phyloP scores from a whole-genome alignment of 306 rosid species.

The Gillenia trifoliata region DNA sequence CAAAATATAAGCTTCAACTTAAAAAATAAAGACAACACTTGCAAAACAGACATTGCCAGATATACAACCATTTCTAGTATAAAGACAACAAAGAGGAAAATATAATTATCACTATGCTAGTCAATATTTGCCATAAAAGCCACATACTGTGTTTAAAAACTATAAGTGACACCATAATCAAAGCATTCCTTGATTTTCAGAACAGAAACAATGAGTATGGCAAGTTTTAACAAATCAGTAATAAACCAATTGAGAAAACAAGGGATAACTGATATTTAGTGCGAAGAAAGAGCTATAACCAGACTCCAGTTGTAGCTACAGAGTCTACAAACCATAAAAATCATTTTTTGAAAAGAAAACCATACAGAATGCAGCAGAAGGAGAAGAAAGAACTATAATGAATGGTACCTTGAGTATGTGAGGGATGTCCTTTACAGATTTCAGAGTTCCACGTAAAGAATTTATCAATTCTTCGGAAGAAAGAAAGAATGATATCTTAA shows the following conservation, averaged over 20 bases:
- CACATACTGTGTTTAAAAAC: not conserved
- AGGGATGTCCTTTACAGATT: constrained; percentile 85
- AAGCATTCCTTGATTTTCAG: not conserved
- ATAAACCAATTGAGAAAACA: not conserved
- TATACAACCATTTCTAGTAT: not conserved
- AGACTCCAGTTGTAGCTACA: constrained; percentile 15
- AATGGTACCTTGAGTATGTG: constrained; percentile 72
- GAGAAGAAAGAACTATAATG: constrained; percentile 5
- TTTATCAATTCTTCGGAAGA: constrained; percentile 66
- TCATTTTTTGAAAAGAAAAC: constrained; percentile 10
- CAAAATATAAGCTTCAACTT: constrained; percentile 14
- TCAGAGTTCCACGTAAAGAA: constrained; percentile 74
- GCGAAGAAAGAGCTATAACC: not conserved
- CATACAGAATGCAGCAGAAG: constrained; percentile 11
- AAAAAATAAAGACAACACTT: constrained; percentile 15
- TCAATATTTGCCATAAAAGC: not conserved
- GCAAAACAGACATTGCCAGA: constrained; percentile 18
- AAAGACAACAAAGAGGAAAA: constrained; percentile 2
- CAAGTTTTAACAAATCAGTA: not conserved
- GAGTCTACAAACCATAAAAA: constrained; percentile 1
- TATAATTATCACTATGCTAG: constrained; percentile 15
- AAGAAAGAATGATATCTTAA: constrained; percentile 86
- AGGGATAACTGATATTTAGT: not conserved
- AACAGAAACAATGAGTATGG: not conserved
- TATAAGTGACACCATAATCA: not conserved